Evolutionary conservation across 495 filamentous ascomycete genomes (phyloP).

Genomic region (Penicillium silybi): DNA sequence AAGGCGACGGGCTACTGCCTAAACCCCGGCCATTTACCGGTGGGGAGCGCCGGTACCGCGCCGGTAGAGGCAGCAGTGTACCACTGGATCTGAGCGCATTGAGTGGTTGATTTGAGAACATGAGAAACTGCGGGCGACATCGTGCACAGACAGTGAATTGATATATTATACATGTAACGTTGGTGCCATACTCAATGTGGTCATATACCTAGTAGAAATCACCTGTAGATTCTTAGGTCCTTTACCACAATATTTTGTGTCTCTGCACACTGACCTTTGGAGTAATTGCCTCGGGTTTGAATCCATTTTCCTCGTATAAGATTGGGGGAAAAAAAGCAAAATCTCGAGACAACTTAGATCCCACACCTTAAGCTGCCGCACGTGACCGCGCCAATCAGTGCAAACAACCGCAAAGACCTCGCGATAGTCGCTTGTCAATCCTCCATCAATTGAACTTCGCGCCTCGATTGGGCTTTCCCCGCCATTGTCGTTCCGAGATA

Average conservation of each 20-base stretch:
- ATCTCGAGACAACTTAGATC: not conserved
- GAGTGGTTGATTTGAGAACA: slow-evolving; percentile 25
- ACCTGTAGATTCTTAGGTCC: not conserved
- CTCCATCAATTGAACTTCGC: slow-evolving; percentile 2
- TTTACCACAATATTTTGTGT: not conserved
- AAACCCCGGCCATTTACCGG: slow-evolving; percentile 78
- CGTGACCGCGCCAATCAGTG: slow-evolving; percentile 16
- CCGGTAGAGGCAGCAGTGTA: slow-evolving; percentile 89
- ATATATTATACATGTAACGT: slow-evolving; percentile 5
- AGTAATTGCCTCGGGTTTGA: not conserved
- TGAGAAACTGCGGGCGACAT: slow-evolving; percentile 25
- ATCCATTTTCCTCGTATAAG: too few relatives aligned
- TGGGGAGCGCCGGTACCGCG: slow-evolving; percentile 71
- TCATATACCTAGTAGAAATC: not conserved
- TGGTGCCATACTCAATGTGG: not conserved
- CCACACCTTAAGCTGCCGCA: not conserved
- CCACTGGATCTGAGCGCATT: slow-evolving; percentile 72
- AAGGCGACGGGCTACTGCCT: slow-evolving; percentile 74
- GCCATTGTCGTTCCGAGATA: not conserved
- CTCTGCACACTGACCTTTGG: not conserved
- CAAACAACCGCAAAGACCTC: slow-evolving; percentile 14
- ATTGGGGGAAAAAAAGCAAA: too few relatives aligned
- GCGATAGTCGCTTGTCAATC: slow-evolving; percentile 2
- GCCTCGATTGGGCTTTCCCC: not conserved
- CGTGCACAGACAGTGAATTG: slow-evolving; percentile 27